Conservation (phyloP, 2,329 filamentous ascomycete genomes). For the Pestalotiopsis sp. region DNA sequence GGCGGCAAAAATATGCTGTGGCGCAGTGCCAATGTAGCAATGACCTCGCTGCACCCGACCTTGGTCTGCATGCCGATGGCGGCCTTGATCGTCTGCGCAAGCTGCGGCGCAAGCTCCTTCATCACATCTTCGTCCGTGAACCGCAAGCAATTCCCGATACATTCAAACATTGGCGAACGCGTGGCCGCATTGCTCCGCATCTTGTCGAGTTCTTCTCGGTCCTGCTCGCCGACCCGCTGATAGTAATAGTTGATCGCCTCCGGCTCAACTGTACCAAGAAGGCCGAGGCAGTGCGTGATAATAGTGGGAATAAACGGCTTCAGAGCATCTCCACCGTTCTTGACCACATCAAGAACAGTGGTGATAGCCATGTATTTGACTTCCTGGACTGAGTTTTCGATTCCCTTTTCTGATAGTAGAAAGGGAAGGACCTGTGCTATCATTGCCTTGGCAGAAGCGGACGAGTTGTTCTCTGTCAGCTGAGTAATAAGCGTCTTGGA, state of each 20-base stretch:
- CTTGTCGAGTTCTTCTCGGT: slow-evolving; percentile 87
- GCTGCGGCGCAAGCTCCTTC: slow-evolving; percentile 68
- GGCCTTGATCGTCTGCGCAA: slow-evolving; percentile 80
- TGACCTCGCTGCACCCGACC: slow-evolving; percentile 83
- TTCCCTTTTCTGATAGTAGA: slow-evolving; percentile 82
- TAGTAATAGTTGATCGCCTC: slow-evolving; percentile 92
- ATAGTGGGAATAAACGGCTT: slow-evolving; percentile 81
- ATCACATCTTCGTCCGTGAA: slow-evolving; percentile 80
- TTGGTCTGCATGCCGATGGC: slow-evolving; percentile 93
- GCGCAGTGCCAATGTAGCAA: slow-evolving; percentile 83
- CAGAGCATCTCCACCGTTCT: slow-evolving; percentile 80
- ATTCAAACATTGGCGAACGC: slow-evolving; percentile 87
- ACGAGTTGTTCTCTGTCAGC: slow-evolving; percentile 75
- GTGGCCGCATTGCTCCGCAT: slow-evolving; percentile 80
- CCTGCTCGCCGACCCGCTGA: slow-evolving; percentile 84
- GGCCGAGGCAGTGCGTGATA: slow-evolving; percentile 76
- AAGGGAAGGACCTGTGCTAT: slow-evolving; percentile 88
- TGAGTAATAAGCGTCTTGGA: slow-evolving; percentile 85
- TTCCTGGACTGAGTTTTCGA: slow-evolving; percentile 87
- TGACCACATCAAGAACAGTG: slow-evolving; percentile 86
- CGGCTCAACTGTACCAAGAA: slow-evolving; percentile 86
- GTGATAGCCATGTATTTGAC: slow-evolving; percentile 82
- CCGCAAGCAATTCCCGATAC: slow-evolving; percentile 86
- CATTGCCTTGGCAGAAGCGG: slow-evolving; percentile 75
- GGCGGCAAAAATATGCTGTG: slow-evolving; percentile 75